Evolutionary conservation across 129 eudicot genomes (phyloP).

Genomic region (Flaveria sonorensis): DNA sequence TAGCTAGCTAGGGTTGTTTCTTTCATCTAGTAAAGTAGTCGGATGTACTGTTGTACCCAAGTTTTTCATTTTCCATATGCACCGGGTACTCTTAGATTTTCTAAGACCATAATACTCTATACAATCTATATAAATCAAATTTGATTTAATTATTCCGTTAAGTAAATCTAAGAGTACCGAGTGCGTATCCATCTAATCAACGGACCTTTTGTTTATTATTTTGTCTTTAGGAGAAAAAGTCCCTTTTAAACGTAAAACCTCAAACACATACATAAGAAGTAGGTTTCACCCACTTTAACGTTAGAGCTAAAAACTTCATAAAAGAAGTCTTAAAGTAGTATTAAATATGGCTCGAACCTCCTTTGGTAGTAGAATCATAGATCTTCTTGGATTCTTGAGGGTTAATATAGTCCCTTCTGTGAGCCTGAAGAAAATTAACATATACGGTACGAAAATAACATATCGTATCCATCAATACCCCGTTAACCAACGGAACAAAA

Average conservation of each 20-base stretch:
- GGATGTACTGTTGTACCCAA: too few relatives aligned
- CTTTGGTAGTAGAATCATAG: slow-evolving; percentile 40
- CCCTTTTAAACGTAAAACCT: neutral
- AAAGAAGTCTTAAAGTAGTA: neutral
- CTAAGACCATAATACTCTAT: too few relatives aligned
- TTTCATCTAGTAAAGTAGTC: neutral
- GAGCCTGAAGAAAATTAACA: slow-evolving; percentile 37
- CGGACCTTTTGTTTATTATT: too few relatives aligned
- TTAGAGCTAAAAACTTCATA: neutral
- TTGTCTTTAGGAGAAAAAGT: too few relatives aligned
- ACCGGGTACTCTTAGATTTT: too few relatives aligned
- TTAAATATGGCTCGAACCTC: slow-evolving; percentile 14
- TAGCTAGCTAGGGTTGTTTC: neutral
- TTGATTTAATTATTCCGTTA: too few relatives aligned
- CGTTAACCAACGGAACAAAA: neutral
- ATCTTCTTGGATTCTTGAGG: slow-evolving; percentile 35
- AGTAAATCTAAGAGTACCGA: too few relatives aligned
- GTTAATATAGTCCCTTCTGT: slow-evolving; percentile 46
- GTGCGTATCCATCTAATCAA: too few relatives aligned
- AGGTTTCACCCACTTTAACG: neutral
- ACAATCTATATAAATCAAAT: too few relatives aligned
- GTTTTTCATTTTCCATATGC: too few relatives aligned
- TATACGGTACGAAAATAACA: neutral
- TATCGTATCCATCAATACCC: too few relatives aligned
- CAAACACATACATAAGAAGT: neutral